Percentiles rank a stretch among this genome's conserved stretches.
Conservation (phyloP, 164 flowering plant genomes). For the Kingdonia uniflora region DNA sequence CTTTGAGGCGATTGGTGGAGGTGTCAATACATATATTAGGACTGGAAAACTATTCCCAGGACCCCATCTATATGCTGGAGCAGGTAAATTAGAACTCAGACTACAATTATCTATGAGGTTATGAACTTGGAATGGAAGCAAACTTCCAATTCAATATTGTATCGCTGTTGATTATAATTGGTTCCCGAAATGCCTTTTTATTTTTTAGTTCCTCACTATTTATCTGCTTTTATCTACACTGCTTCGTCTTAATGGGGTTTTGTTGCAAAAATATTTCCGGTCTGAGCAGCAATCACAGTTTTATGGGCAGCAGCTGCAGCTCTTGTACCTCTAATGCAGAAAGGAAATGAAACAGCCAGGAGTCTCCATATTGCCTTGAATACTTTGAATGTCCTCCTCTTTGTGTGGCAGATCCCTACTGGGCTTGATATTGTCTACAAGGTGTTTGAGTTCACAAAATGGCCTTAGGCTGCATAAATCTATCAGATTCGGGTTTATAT, state of each 20-base stretch:
- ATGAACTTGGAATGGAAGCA: no score
- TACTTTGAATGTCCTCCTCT: conserved; percentile 62
- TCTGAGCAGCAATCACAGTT: conserved; percentile 68
- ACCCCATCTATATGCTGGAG: conserved; percentile 91
- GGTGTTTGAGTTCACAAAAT: conserved; percentile 5
- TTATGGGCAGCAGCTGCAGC: conserved; percentile 95
- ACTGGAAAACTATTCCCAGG: conserved; percentile 95
- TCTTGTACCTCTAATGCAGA: conserved; percentile 88
- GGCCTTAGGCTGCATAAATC: background rate
- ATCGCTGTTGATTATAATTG: no score
- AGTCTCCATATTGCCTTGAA: conserved; percentile 84
- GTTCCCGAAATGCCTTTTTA: no score
- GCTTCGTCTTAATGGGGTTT: no score
- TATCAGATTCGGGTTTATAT: no score
- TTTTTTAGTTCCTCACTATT: no score
- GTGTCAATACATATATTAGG: conserved; percentile 25
- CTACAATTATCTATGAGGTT: no score
- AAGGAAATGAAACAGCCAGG: conserved; percentile 87
- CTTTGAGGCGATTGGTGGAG: conserved; percentile 65
- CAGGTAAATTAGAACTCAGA: no score
- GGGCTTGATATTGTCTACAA: conserved; percentile 1
- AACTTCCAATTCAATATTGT: no score
- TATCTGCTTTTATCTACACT: no score
- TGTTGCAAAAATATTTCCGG: no score
- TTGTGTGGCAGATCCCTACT: conserved; percentile 52